Percentiles rank a stretch among this genome's conserved stretches.
Evolutionary conservation across 805 yeast species (phyloP).

Genomic region (Yamadazyma scolyti): DNA sequence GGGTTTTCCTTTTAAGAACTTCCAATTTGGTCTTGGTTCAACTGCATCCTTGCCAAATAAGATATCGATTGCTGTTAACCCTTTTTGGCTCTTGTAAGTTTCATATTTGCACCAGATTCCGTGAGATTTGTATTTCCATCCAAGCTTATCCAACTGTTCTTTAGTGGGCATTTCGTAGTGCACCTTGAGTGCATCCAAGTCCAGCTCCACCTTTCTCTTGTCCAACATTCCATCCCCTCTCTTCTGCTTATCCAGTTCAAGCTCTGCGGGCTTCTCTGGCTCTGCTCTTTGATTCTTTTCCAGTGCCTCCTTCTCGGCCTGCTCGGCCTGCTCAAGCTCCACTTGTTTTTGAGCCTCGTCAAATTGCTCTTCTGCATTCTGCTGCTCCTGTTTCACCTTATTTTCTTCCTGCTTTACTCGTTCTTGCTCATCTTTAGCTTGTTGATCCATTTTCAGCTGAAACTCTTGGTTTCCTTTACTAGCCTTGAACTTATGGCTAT

Average conservation of each 20-base stretch:
- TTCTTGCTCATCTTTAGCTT: conserved; percentile 7
- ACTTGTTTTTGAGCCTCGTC: neutral
- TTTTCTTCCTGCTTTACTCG: conserved; percentile 3
- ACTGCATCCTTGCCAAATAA: conserved; percentile 70
- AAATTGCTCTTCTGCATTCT: neutral
- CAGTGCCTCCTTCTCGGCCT: neutral
- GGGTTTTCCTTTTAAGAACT: conserved; percentile 22
- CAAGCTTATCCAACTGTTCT: conserved; percentile 32
- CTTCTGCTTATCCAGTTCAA: neutral
- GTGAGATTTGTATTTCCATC: conserved; percentile 44
- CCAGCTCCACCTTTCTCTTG: conserved; percentile 8
- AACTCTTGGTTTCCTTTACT: conserved; percentile 9
- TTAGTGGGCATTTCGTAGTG: conserved; percentile 26
- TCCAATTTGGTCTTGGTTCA: conserved; percentile 79
- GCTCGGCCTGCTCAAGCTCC: neutral
- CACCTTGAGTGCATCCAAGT: conserved; percentile 6
- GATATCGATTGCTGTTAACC: conserved; percentile 60
- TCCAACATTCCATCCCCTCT: neutral
- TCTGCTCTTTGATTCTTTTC: neutral
- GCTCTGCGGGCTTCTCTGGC: neutral
- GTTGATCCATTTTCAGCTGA: conserved; percentile 6
- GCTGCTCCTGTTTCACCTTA: neutral
- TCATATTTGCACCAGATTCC: conserved; percentile 66
- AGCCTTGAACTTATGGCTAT: conserved; percentile 10
- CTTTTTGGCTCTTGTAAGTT: conserved; percentile 23